A percentile compares a stretch with the other conserved stretches of the same genome.
phyloP scores from a whole-genome alignment of 352 stramenopile genomes.

The Thalassiosira mediterranea region DNA sequence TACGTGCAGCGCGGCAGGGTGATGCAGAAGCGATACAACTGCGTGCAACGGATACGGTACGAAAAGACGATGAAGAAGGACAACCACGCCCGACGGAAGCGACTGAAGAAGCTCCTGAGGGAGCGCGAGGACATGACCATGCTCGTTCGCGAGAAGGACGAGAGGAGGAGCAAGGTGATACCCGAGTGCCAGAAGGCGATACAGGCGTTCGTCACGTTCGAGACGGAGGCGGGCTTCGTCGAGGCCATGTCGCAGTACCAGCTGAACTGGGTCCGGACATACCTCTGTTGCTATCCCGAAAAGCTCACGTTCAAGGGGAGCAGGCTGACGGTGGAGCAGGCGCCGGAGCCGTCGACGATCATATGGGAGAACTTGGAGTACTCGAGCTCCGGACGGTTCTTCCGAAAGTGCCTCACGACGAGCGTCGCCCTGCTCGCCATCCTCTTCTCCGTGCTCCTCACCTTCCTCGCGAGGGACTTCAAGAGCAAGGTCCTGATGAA shows the following conservation, averaged over 20 bases:
- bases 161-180: slow-evolving; percentile 43
- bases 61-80: slow-evolving; percentile 49
- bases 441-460: slow-evolving; percentile 54
- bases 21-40: slow-evolving; percentile 57
- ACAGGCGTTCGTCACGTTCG: slow-evolving; percentile 76
- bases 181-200: slow-evolving; percentile 54
- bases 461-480: slow-evolving; percentile 59
- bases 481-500: slow-evolving; percentile 48
- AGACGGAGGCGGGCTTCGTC: slow-evolving; percentile 63
- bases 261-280: slow-evolving; percentile 54
- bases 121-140: slow-evolving; percentile 45
- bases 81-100: slow-evolving; percentile 37
- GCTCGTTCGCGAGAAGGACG: slow-evolving; percentile 57
- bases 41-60: slow-evolving; percentile 59
- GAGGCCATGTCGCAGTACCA: slow-evolving; percentile 56
- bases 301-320: slow-evolving; percentile 48
- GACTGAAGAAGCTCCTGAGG: slow-evolving; percentile 46
- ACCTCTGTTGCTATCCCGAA: slow-evolving; percentile 57
- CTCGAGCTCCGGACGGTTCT: slow-evolving; percentile 33
- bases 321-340: slow-evolving; percentile 50
- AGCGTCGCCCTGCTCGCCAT: slow-evolving; percentile 58
- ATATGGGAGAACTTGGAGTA: slow-evolving; percentile 77
- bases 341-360: slow-evolving; percentile 76
- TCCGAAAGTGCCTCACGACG: slow-evolving; percentile 56
- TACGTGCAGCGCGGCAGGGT: slow-evolving; percentile 59